These are phyloP conservation scores for Zangia roseola DNA, from an alignment of 768 basidiomycete genomes.

Conservation along the genomic window DNA sequence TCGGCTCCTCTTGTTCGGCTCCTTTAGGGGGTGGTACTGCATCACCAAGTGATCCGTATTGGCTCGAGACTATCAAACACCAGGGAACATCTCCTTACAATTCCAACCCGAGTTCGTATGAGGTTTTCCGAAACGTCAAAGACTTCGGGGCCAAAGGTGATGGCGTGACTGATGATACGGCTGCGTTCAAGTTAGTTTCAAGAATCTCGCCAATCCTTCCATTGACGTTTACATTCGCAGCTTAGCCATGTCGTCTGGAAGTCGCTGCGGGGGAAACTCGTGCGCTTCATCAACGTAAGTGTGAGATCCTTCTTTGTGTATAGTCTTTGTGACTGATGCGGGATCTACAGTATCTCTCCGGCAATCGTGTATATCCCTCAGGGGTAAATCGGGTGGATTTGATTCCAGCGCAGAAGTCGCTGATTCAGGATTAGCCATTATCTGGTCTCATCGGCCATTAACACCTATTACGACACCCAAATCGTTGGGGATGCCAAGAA, in stretches of 20 bases:
- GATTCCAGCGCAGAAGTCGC: neutral
- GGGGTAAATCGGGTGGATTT: constrained; percentile 41
- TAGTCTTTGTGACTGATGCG: neutral
- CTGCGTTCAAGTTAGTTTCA: constrained; percentile 59
- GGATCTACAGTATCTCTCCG: constrained; percentile 40
- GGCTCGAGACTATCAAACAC: constrained; percentile 70
- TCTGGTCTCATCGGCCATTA: constrained; percentile 60
- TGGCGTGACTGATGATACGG: constrained; percentile 73
- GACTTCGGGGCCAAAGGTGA: constrained; percentile 55
- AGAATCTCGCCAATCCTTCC: neutral
- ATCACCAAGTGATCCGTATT: constrained; percentile 45
- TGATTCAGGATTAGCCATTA: constrained; percentile 49
- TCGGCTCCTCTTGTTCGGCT: constrained; percentile 48
- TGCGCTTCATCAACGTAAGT: constrained; percentile 51
- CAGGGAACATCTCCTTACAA: constrained; percentile 72
- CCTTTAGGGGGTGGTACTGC: constrained; percentile 52
- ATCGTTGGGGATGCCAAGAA: constrained; percentile 71
- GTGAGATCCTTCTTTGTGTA: neutral
- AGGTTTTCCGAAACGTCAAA: constrained; percentile 78
- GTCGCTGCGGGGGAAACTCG: constrained; percentile 55
- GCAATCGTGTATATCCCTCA: constrained; percentile 74
- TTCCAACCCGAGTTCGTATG: constrained; percentile 47
- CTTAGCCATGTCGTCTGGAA: constrained; percentile 58
- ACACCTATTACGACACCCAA: constrained; percentile 75
- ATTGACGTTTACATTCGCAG: constrained; percentile 33